Percentiles rank a stretch among this genome's conserved stretches.
These are phyloP conservation scores for Rhynchospora breviuscula DNA, from an alignment of 176 grass and related monocot genomes.

Conservation along the genomic window DNA sequence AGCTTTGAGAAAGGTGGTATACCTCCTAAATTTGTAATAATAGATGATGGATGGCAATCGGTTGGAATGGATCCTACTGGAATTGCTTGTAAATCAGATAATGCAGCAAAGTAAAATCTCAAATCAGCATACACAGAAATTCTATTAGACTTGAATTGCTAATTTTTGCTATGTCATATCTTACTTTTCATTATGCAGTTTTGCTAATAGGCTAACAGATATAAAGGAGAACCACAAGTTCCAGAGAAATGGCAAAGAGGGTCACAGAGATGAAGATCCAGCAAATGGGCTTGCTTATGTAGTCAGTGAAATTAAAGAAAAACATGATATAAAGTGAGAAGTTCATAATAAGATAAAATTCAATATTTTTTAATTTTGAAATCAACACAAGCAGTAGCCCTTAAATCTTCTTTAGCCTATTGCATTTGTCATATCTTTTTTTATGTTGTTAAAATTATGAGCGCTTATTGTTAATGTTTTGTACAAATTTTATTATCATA, in stretches of 20 bases:
- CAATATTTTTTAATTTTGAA: background rate
- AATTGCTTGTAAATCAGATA: constrained; percentile 43
- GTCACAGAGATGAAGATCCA: constrained; percentile 49
- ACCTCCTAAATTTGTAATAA: constrained; percentile 66
- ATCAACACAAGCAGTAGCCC: background rate
- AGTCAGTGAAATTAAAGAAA: constrained; percentile 57
- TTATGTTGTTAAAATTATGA: background rate
- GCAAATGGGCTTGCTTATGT: constrained; percentile 51
- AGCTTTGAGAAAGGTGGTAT: constrained; percentile 61
- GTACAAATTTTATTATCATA: background rate
- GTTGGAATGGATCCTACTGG: constrained; percentile 53
- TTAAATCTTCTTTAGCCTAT: background rate
- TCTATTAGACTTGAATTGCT: background rate
- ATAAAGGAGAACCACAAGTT: constrained; percentile 93
- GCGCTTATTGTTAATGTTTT: background rate
- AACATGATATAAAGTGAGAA: constrained; percentile 64
- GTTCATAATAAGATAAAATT: background rate
- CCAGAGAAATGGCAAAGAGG: constrained; percentile 64
- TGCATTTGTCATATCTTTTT: background rate
- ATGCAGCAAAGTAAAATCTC: constrained; percentile 59
- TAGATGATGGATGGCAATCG: constrained; percentile 82
- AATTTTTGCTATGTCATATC: background rate
- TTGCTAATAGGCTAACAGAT: constrained; percentile 80
- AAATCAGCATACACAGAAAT: background rate
- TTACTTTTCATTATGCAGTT: constrained; percentile 36